Base-by-base conservation (phyloP, 2,329 filamentous ascomycete genomes). In the Apiospora saccharicola region DNA sequence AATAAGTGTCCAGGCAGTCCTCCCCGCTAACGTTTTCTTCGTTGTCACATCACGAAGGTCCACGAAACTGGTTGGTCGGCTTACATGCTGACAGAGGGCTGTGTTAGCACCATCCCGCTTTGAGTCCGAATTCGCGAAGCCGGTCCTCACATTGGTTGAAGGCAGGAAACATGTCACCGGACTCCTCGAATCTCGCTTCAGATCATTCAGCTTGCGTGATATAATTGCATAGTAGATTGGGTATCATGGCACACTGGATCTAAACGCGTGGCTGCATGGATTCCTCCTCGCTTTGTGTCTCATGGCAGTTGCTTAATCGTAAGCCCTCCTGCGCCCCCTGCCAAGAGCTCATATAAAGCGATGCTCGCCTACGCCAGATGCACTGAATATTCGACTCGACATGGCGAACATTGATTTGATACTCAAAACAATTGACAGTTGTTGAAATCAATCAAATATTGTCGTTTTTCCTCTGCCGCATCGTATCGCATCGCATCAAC, bases 291-390 rank as follows among this genome's bases (percentile, higher is more conserved):
- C 16, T 19, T 30, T 4, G 8, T 22, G 8, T 13, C 34, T n/a
- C 34, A 41, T 8, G 19, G 57, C 34, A 41, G 41, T 14, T 41
- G 34, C 22, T 24, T 64, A 34, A 41, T 41, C 16, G 4, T 22
- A 16, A 7, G 12, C 19, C 8, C 30, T 30, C 19, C 7, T 41
- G 2, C 22, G 4, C 13, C 14, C 2, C 57, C 22, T 7, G 57
- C 57, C 57, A 64, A 64, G 57, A 64, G 22, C 57, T n/a, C 13
- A 10, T 64, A 64, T 64, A 64, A 64, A 64, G 22, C 19, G 1
- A 41, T n/a, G 22, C 8, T 22, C 10, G 37, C 34, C 34, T 22
- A 41, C 19, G 19, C 22, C 22, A 14, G 10, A 4, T 22, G 3
- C 14, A 22, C 6, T 24, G 22, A 2, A 12, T 22, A n/a, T 1